Percentiles rank a stretch among this genome's conserved stretches.
phyloP scores from a whole-genome alignment of 2,329 filamentous ascomycete genomes.

The Fusarium metavorans region DNA sequence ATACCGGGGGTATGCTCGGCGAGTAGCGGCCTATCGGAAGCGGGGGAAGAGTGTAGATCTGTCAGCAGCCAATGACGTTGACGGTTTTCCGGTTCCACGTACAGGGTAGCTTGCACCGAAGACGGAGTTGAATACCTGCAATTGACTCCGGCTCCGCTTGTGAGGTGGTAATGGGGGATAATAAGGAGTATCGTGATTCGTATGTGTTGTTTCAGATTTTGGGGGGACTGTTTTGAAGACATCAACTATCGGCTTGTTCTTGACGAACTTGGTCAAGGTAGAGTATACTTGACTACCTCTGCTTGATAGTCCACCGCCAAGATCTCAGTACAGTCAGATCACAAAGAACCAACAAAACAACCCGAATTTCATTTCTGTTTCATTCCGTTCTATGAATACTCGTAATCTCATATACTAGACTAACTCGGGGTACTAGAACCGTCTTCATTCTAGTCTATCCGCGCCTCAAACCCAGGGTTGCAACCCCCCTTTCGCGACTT shows the following conservation, averaged over 20 bases:
- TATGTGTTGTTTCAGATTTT: background rate
- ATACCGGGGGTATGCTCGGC: background rate
- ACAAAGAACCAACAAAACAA: background rate
- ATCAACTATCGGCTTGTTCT: background rate
- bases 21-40: slow-evolving; percentile 21
- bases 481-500: slow-evolving; percentile 13
- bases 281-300: background rate
- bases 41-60: slow-evolving; percentile 4
- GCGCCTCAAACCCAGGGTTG: background rate
- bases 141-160: background rate
- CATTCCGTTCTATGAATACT: slow-evolving; percentile 26
- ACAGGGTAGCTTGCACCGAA: slow-evolving; percentile 14
- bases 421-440: slow-evolving; percentile 1
- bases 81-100: background rate
- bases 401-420: slow-evolving; percentile 22
- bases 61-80: slow-evolving; percentile 27
- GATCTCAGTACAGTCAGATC: background rate
- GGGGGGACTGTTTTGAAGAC: background rate
- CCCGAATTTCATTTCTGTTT: slow-evolving; percentile 3
- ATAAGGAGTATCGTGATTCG: background rate
- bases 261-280: background rate
- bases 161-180: background rate
- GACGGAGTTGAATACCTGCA: slow-evolving; percentile 1
- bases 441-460: background rate
- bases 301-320: background rate